Evolutionary conservation across 2,329 filamentous ascomycete species (phyloP).

Genomic region (Apiospora aurea): DNA sequence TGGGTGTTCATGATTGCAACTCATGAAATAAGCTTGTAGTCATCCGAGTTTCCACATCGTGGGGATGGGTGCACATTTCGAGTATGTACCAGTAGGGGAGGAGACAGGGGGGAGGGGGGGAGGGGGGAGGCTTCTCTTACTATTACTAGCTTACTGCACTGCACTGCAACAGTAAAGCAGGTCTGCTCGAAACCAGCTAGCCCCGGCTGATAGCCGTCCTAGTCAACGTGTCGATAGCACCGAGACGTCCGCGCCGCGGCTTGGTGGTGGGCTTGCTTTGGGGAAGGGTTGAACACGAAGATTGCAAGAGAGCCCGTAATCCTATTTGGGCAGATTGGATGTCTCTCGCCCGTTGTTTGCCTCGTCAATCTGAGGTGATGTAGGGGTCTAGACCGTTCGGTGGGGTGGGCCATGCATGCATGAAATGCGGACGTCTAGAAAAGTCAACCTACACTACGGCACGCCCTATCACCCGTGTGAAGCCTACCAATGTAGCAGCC

Average conservation of each 20-base stretch:
- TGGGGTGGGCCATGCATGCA: slow-evolving; percentile 25
- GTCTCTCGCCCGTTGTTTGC: slow-evolving; percentile 17
- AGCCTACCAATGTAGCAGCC: not conserved
- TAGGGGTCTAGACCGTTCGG: slow-evolving; percentile 27
- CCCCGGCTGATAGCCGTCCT: not conserved
- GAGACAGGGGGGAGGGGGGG: too few relatives aligned
- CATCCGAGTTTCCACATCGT: not conserved
- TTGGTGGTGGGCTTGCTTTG: not conserved
- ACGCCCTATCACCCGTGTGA: slow-evolving; percentile 3
- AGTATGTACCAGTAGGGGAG: not conserved
- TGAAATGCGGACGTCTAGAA: slow-evolving; percentile 24
- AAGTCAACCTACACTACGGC: not conserved
- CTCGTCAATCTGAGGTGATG: slow-evolving; percentile 20
- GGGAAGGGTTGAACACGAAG: slow-evolving; percentile 12
- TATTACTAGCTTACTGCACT: not conserved
- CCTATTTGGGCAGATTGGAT: slow-evolving; percentile 19
- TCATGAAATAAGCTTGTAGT: slow-evolving; percentile 7
- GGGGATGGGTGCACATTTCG: not conserved
- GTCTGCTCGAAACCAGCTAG: not conserved
- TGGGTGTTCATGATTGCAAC: not conserved
- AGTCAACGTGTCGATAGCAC: not conserved
- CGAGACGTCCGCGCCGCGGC: slow-evolving; percentile 1
- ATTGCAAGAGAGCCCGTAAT: slow-evolving; percentile 2
- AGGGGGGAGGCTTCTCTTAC: not conserved
- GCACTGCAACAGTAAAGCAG: not conserved